These are phyloP conservation scores for Dactylellina cionopaga DNA, from an alignment of 2,329 filamentous ascomycete species.

Conservation along the genomic window DNA sequence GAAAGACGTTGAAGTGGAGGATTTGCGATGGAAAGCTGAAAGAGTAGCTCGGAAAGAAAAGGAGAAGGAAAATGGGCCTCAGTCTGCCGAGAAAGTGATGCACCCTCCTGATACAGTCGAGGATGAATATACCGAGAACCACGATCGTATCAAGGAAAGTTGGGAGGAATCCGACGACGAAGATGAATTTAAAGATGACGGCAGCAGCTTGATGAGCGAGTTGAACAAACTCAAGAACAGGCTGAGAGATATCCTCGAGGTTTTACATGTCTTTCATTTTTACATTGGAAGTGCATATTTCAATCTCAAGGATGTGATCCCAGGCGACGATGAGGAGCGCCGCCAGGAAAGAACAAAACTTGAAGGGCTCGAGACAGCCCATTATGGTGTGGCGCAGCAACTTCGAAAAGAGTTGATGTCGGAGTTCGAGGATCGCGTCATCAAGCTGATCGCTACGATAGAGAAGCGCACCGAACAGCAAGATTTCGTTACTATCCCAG, in stretches of 20 bases:
- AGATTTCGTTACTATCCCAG: slow-evolving; percentile 71
- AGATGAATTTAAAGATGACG: slow-evolving; percentile 69
- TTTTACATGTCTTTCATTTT: slow-evolving; percentile 44
- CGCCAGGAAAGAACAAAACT: slow-evolving; percentile 67
- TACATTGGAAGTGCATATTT: slow-evolving; percentile 33
- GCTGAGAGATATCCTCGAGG: slow-evolving; percentile 34
- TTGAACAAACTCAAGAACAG: slow-evolving; percentile 42
- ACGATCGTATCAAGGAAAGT: slow-evolving; percentile 52
- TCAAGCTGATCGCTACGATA: slow-evolving; percentile 73
- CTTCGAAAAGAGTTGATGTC: slow-evolving; percentile 69
- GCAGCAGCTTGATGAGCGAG: slow-evolving; percentile 60
- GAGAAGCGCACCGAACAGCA: slow-evolving; percentile 66
- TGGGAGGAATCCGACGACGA: slow-evolving; percentile 65
- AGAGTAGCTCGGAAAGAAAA: slow-evolving; percentile 55
- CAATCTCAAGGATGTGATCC: slow-evolving; percentile 65
- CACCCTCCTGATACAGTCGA: slow-evolving; percentile 14
- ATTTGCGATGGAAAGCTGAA: slow-evolving; percentile 60
- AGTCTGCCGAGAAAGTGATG: background rate
- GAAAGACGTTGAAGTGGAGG: slow-evolving; percentile 68
- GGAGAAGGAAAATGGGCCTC: slow-evolving; percentile 24
- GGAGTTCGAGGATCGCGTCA: slow-evolving; percentile 69
- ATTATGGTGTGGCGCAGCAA: slow-evolving; percentile 80
- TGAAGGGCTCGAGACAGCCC: slow-evolving; percentile 55
- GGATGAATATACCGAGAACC: slow-evolving; percentile 21
- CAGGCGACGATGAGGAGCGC: slow-evolving; percentile 71